These are phyloP conservation scores for Xylaria longipes DNA, from an alignment of 495 filamentous ascomycete species.

Conservation along the genomic window DNA sequence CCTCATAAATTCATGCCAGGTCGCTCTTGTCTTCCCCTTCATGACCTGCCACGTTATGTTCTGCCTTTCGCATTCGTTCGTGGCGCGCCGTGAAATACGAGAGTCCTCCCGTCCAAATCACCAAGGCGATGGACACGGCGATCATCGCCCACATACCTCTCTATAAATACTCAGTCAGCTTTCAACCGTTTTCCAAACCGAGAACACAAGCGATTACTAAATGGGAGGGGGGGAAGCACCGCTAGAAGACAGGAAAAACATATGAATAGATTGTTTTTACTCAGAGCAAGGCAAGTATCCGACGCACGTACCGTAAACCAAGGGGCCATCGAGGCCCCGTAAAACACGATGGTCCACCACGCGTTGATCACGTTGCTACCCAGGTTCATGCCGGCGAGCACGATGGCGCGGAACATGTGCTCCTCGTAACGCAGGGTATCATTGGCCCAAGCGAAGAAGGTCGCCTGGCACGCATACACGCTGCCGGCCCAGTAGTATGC, in stretches of 20 bases:
- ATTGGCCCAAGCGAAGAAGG: slow-evolving; percentile 68
- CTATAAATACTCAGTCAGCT: slow-evolving; percentile 36
- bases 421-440: slow-evolving; percentile 58
- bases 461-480: slow-evolving; percentile 64
- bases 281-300: not conserved
- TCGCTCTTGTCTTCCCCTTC: not conserved
- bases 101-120: slow-evolving; percentile 56
- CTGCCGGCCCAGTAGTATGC: slow-evolving; percentile 62
- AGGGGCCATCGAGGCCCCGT: slow-evolving; percentile 63
- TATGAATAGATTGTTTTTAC: not conserved
- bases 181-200: not conserved
- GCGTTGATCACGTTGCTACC: slow-evolving; percentile 62
- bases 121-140: slow-evolving; percentile 56
- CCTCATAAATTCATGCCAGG: not conserved
- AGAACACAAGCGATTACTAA: not conserved
- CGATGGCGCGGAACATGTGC: slow-evolving; percentile 51
- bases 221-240: not conserved
- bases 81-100: slow-evolving; percentile 45
- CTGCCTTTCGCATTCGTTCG: slow-evolving; percentile 39
- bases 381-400: slow-evolving; percentile 64
- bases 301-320: slow-evolving; percentile 58
- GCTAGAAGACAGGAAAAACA: not conserved
- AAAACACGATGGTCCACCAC: slow-evolving; percentile 72
- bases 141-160: slow-evolving; percentile 68
- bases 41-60: slow-evolving; percentile 9